Conservation (phyloP, 2,329 filamentous ascomycete species). For the Harringtonia lauricola region DNA sequence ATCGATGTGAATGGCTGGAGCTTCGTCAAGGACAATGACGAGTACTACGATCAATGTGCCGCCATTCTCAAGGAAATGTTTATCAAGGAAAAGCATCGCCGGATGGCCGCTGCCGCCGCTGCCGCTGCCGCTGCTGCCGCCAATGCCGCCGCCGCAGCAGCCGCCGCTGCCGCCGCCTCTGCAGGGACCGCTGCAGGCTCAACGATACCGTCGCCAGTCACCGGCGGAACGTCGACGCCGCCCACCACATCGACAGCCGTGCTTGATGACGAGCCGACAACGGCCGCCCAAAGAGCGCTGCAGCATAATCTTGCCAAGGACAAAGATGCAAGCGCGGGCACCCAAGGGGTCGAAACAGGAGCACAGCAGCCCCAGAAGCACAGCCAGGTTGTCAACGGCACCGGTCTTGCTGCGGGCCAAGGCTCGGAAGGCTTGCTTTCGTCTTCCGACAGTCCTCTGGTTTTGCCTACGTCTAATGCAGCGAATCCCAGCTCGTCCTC, state of each 20-base stretch:
- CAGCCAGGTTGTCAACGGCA: not conserved
- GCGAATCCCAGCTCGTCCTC: too few relatives aligned
- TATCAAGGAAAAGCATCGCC: conserved; percentile 61
- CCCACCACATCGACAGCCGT: conserved; percentile 11
- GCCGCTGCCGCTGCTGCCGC: conserved; percentile 11
- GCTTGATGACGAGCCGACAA: conserved; percentile 9
- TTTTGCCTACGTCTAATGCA: too few relatives aligned
- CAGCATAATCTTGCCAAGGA: conserved; percentile 15
- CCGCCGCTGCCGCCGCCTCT: conserved; percentile 9
- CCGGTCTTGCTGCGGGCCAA: not conserved
- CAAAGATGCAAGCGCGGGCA: conserved; percentile 11
- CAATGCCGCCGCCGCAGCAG: conserved; percentile 12
- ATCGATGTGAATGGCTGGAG: conserved; percentile 99
- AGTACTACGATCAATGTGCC: conserved; percentile 90
- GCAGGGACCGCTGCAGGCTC: not conserved
- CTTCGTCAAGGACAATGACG: conserved; percentile 98
- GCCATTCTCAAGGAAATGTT: conserved; percentile 83
- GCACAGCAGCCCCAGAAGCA: not conserved
- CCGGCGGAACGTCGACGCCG: conserved; percentile 10
- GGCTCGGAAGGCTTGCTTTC: not conserved
- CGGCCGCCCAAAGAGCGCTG: conserved; percentile 7
- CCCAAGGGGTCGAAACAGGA: not conserved
- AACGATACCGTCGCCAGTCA: not conserved
- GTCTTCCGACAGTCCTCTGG: not conserved
- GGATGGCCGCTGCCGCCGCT: conserved; percentile 12